Evolutionary conservation across 2,329 filamentous ascomycete species (phyloP).

Genomic region (Ascochyta lentis): DNA sequence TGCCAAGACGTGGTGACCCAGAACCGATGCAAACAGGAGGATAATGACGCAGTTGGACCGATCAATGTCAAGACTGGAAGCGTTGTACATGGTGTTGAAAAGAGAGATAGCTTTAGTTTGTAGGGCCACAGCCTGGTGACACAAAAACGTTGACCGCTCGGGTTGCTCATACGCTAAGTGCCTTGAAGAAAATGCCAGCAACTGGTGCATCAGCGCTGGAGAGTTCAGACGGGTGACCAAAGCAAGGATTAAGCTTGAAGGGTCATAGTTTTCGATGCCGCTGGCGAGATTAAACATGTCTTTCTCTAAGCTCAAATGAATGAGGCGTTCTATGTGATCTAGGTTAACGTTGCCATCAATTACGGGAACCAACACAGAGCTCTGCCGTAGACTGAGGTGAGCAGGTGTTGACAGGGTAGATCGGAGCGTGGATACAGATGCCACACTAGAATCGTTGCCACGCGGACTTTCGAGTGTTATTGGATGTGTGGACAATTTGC

Average conservation of each 20-base stretch:
- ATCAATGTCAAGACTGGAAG: constrained; percentile 16
- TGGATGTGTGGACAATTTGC: no score
- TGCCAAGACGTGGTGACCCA: constrained; percentile 47
- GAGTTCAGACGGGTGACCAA: constrained; percentile 31
- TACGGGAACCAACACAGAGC: neutral
- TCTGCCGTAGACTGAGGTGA: no score
- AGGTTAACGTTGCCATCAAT: constrained; percentile 36
- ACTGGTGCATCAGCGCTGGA: constrained; percentile 48
- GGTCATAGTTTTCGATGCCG: constrained; percentile 21
- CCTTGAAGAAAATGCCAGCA: constrained; percentile 49
- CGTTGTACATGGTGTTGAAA: constrained; percentile 26
- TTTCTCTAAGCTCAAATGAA: constrained; percentile 34
- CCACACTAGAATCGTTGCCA: no score
- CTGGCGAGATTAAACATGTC: constrained; percentile 35
- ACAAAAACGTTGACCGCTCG: constrained; percentile 22
- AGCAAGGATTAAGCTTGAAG: constrained; percentile 21
- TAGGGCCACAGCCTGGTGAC: constrained; percentile 32
- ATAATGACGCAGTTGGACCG: constrained; percentile 42
- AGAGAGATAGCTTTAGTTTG: constrained; percentile 43
- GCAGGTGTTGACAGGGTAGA: no score
- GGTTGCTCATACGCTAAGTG: constrained; percentile 43
- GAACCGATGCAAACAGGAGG: constrained; percentile 44
- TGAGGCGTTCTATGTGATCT: constrained; percentile 47
- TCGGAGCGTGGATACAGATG: no score
- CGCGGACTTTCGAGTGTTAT: no score